Percentiles rank a stretch among this genome's conserved stretches.
Conservation (phyloP, 2,329 filamentous ascomycete genomes). For the Colletotrichum destructivum region DNA sequence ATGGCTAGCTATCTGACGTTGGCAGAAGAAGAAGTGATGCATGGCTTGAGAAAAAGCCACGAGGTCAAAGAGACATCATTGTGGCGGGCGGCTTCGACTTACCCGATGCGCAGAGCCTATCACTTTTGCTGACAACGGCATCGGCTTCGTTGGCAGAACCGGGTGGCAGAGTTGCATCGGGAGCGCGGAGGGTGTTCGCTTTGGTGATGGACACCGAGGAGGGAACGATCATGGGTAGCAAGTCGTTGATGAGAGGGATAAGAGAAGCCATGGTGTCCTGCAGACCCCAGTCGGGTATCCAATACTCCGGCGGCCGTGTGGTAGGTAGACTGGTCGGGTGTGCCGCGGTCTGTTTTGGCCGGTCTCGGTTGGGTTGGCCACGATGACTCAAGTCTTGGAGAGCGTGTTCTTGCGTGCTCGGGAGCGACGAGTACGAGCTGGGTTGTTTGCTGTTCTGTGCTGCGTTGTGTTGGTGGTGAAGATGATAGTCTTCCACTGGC, state of each 20-base stretch:
- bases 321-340: conserved; percentile 6
- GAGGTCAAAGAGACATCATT: conserved; percentile 15
- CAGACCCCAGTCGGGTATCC: conserved; percentile 12
- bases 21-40: neutral
- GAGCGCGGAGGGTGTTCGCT: conserved; percentile 46
- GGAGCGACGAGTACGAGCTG: conserved; percentile 7
- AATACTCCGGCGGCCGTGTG: neutral
- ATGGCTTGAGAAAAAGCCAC: conserved; percentile 10
- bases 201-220: conserved; percentile 70
- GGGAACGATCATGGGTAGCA: conserved; percentile 73
- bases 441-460: neutral
- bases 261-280: conserved; percentile 63
- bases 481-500: conserved; percentile 26
- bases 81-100: conserved; percentile 49
- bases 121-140: conserved; percentile 75
- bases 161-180: conserved; percentile 57
- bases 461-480: conserved; percentile 15
- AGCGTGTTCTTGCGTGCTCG: conserved; percentile 6
- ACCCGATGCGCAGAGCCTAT: conserved; percentile 78
- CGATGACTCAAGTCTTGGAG: neutral
- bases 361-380: conserved; percentile 28
- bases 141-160: conserved; percentile 55
- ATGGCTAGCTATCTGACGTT: neutral
- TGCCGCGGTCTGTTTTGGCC: conserved; percentile 21
- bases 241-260: conserved; percentile 69